Percentiles rank a stretch among this genome's conserved stretches.
Conservation (phyloP, 495 filamentous ascomycete genomes). For the Penicillium subrubescens region DNA sequence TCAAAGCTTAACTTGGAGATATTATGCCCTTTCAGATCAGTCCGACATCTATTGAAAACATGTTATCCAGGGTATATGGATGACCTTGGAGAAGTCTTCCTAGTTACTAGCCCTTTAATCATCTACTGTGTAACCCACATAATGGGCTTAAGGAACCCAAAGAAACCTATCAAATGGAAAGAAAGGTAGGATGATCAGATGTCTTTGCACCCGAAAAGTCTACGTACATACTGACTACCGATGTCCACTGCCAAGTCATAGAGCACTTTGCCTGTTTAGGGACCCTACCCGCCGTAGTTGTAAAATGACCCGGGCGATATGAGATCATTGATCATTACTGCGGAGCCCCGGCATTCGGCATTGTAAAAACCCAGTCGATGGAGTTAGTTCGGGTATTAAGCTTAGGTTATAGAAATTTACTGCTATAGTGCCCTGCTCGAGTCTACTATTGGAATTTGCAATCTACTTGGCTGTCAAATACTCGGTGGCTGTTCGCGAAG, state of each 20-base stretch:
- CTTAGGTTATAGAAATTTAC: background rate
- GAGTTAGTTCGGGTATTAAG: background rate
- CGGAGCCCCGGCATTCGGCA: background rate
- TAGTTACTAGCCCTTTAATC: background rate
- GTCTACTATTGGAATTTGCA: background rate
- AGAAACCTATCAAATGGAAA: background rate
- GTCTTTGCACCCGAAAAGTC: background rate
- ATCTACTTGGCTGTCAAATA: no score
- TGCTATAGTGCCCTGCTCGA: background rate
- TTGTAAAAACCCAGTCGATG: background rate
- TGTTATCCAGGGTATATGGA: background rate
- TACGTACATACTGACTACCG: background rate
- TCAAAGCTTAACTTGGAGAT: no score
- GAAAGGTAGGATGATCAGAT: background rate
- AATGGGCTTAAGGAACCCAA: no score
- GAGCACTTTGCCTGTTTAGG: background rate
- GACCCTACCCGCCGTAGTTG: conserved; percentile 5
- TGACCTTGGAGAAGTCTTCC: background rate
- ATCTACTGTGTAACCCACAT: background rate
- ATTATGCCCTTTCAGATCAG: no score
- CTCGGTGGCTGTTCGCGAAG: background rate
- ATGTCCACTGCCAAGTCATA: background rate
- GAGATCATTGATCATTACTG: conserved; percentile 4
- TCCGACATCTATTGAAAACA: background rate
- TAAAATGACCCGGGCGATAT: background rate